Evolutionary conservation across 345 rosid genomes (phyloP).

Genomic region (Punica granatum): DNA sequence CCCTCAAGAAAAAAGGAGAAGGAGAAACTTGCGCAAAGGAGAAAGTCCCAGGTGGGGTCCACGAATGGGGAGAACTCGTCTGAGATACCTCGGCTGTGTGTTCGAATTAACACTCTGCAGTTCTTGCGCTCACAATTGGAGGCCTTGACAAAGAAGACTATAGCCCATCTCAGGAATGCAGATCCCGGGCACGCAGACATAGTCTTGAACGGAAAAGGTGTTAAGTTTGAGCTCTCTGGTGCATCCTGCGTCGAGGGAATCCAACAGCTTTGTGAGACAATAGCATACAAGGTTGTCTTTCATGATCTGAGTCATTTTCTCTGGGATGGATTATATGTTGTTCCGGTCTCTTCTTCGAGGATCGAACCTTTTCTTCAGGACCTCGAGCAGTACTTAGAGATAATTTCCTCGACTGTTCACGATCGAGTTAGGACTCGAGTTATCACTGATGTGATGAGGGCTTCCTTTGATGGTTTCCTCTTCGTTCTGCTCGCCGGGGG

Average conservation of each 20-base stretch:
- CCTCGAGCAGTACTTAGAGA: conserved; percentile 64
- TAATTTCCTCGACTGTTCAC: conserved; percentile 63
- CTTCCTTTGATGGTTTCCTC: conserved; percentile 87
- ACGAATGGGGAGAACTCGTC: conserved; percentile 30
- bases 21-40: conserved; percentile 36
- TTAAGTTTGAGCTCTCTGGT: conserved; percentile 65
- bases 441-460: conserved; percentile 81
- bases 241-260: conserved; percentile 69
- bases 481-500: conserved; percentile 93
- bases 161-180: conserved; percentile 52
- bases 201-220: conserved; percentile 33
- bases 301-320: conserved; percentile 71
- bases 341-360: conserved; percentile 73
- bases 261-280: conserved; percentile 65
- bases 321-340: conserved; percentile 72
- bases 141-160: conserved; percentile 46
- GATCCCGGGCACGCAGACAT: conserved; percentile 38
- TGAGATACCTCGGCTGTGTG: conserved; percentile 69
- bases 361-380: conserved; percentile 76
- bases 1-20: conserved; percentile 71
- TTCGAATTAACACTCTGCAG: conserved; percentile 76
- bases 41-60: conserved; percentile 54
- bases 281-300: conserved; percentile 73
- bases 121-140: conserved; percentile 56
- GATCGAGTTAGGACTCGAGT: conserved; percentile 80